Evolutionary conservation across 2,329 filamentous ascomycete genomes (phyloP), one percentile per base, ranked within the genome.

Genomic region (Phyllosticta ampelicida): DNA sequence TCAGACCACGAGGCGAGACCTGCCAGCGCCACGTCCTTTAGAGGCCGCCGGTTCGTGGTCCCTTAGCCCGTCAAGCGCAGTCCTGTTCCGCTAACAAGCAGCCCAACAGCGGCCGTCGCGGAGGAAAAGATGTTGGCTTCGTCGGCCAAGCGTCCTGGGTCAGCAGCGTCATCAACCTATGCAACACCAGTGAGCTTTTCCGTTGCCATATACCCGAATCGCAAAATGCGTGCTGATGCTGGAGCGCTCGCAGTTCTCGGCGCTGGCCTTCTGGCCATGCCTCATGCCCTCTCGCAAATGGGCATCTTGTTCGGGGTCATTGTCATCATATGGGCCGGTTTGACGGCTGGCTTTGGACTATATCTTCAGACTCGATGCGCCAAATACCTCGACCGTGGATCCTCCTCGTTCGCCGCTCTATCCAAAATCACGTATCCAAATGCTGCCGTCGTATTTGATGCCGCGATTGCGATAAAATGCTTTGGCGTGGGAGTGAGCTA

Each of bases 401-500:
- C 83, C 5, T 83, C 91, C 0, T 96, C 90, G 36, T 99, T 99
- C 76, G 96, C 96, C 69, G 90, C 92, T n/a, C 78, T 99, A 16
- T 96, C 90, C 13, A 92, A 99, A 71, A 83, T 99, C 62, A 97
- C 94, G 5, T 99, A 97, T 67, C 94, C 94, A 1, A 96, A 96
- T 70, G 90, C 92, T 2, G 89, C 94, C 9, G 90, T 99, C 52
- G 80, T 97, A 51, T 99, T 99, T 71, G 94, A 99, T 74, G 86
- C 86, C 6, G 94, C 94, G 5, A 99, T 99, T 69, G 90, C 92
- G 11, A 85, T 99, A 68, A 99, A 99, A 72, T 99, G 94, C 73
- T 99, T 99, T 70, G 94, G 94, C 44, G 94, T 99, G 9, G 94
- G 89, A 20, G 89, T 97, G 60, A 96, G 90, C 66, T 99, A 99